These are phyloP conservation scores for Cajanus cajan DNA, from an alignment of 306 rosid genomes.

Conservation along the genomic window DNA sequence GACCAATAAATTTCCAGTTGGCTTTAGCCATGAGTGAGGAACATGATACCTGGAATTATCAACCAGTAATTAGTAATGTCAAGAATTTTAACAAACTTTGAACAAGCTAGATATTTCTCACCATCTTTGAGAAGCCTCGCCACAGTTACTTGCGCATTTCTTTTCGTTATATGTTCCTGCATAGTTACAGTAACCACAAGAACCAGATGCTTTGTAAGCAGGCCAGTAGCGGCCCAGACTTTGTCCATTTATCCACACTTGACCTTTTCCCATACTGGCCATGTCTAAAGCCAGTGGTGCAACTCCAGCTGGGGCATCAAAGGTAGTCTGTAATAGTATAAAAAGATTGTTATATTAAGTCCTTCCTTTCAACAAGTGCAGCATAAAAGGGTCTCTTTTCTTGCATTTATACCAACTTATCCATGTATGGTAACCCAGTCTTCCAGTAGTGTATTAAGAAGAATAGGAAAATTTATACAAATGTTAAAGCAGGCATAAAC, in stretches of 20 bases:
- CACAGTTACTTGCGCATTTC: conserved; percentile 75
- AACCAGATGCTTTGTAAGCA: conserved; percentile 87
- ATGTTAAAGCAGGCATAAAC: background rate
- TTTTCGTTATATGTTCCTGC: conserved; percentile 76
- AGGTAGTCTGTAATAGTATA: conserved; percentile 63
- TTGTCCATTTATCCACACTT: conserved; percentile 86
- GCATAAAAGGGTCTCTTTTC: background rate
- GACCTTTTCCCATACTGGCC: conserved; percentile 97
- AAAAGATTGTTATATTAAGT: conserved; percentile 12
- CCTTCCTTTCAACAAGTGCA: background rate
- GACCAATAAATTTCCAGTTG: conserved; percentile 82
- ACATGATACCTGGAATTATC: conserved; percentile 81
- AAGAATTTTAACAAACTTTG: background rate
- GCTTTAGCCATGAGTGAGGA: conserved; percentile 93
- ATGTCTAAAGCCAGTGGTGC: conserved; percentile 91
- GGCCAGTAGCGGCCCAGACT: conserved; percentile 95
- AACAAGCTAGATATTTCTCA: conserved; percentile 35
- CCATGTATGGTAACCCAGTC: background rate
- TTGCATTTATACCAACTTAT: background rate
- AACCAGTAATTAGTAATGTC: conserved; percentile 8
- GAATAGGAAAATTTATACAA: background rate
- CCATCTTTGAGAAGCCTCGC: conserved; percentile 97
- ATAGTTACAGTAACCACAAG: conserved; percentile 68
- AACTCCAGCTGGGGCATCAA: conserved; percentile 79
- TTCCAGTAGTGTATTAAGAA: background rate